Base-by-base conservation (phyloP, 441 rosid species). In the Macaranga tanarius region DNA sequence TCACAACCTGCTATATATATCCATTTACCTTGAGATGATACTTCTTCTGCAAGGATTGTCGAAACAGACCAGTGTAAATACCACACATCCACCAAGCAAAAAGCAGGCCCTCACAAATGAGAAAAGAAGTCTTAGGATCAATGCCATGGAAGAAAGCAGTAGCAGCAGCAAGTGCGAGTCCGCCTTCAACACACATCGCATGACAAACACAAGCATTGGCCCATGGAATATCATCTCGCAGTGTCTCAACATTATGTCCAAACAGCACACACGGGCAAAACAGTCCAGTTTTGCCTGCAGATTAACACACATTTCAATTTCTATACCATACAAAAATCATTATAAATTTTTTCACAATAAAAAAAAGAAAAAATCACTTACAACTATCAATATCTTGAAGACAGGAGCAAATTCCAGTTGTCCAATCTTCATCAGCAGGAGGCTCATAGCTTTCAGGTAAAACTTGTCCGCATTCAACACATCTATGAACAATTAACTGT, bases 61-160 rank as follows among this genome's bases (percentile, higher is more conserved):
- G 91, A 75, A 92, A 84, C 71, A 89, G 71, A 61, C 96, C 97
- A 26, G 90, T 88, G 76, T 90, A 89, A 70, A 92, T 92, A 34
- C 93, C 95, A 78, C 96, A 90, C 84, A 90, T 83, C 95, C 96
- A 89, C 98, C 96, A 93, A 28, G 92, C 84, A 69, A 92, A 93
- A 51, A 92, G 78, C 73, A 92, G 84, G 65, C 89, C 82, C 84
- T 92, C 93, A 10, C 90, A 81, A 7, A 93, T 88, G 78, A 92
- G 92, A 25, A 86, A 84, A 19, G 93, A 84, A 57, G 95, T 93
- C 78, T 83, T 77, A 10, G 96, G 93, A 79, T 89, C 97, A 71
- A 93, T 80, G 16, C 97, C 98, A 60, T 87, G 79, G 76, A 88
- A 81, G 78, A 92, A 75, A 3, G 82, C 80, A 7, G 96, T 90